Evolutionary conservation across 2,329 filamentous ascomycete genomes (phyloP).

Genomic region (Aspergillus sp.): DNA sequence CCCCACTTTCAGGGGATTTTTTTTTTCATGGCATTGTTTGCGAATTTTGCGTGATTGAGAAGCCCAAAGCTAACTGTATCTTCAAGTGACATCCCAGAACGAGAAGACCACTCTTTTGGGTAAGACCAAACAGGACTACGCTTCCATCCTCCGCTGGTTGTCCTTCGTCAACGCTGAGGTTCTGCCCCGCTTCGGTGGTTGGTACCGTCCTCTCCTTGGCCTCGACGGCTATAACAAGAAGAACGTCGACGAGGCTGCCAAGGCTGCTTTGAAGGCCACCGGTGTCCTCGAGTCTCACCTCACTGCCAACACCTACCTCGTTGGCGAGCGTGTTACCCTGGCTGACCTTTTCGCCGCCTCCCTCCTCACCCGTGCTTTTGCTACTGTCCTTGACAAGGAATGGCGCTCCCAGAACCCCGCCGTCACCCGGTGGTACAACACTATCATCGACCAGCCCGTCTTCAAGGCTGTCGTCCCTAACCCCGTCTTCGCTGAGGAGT

Average conservation of each 20-base stretch:
- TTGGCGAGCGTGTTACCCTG: constrained; percentile 94
- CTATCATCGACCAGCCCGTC: constrained; percentile 85
- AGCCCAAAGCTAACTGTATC: constrained; percentile 17
- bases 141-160: constrained; percentile 96
- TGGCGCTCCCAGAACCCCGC: constrained; percentile 80
- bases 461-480: constrained; percentile 73
- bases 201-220: constrained; percentile 83
- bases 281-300: constrained; percentile 79
- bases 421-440: constrained; percentile 89
- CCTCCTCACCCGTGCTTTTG: constrained; percentile 79
- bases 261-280: constrained; percentile 61
- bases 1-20: constrained; percentile 19
- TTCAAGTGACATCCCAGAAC: constrained; percentile 91
- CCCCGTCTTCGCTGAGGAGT: constrained; percentile 73
- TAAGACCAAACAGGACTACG: constrained; percentile 99
- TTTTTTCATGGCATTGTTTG: constrained; percentile 6
- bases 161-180: constrained; percentile 92
- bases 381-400: constrained; percentile 88
- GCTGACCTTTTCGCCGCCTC: constrained; percentile 82
- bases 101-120: constrained; percentile 99
- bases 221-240: constrained; percentile 94
- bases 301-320: constrained; percentile 88
- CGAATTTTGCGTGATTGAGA: constrained; percentile 9
- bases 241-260: constrained; percentile 72
- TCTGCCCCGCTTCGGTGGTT: constrained; percentile 63